A percentile compares a stretch with the other conserved stretches of the same genome.
phyloP scores from a whole-genome alignment of 805 yeast genomes.

The Schizosaccharomyces lindneri region DNA sequence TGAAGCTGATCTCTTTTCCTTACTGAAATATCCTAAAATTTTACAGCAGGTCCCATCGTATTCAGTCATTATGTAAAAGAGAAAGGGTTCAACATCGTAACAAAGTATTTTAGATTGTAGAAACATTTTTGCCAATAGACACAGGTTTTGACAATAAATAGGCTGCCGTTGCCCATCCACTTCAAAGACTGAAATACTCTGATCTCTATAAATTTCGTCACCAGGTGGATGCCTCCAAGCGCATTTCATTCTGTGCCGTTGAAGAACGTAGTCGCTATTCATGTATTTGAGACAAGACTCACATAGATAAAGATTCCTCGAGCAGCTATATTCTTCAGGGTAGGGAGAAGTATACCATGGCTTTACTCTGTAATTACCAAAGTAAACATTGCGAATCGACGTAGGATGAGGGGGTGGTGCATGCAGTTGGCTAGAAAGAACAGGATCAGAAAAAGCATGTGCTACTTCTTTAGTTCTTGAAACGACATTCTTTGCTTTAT shows the following conservation, averaged over 20 bases:
- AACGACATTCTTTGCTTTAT: conserved; percentile 1
- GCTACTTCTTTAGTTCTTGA: background rate
- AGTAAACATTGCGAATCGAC: conserved; percentile 35
- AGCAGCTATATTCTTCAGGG: conserved; percentile 57
- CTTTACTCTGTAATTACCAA: conserved; percentile 48
- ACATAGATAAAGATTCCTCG: conserved; percentile 45
- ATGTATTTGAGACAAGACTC: conserved; percentile 64
- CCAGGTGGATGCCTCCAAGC: conserved; percentile 62
- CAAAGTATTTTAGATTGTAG: conserved; percentile 76
- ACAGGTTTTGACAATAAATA: conserved; percentile 64
- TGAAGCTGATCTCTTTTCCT: conserved; percentile 36
- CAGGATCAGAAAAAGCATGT: background rate
- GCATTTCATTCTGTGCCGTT: conserved; percentile 61
- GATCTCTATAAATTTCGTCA: conserved; percentile 63
- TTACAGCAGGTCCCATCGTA: conserved; percentile 32
- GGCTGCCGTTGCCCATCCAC: conserved; percentile 73
- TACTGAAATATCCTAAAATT: conserved; percentile 85
- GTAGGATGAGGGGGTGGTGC: background rate
- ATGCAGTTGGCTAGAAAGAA: background rate
- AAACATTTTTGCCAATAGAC: conserved; percentile 70
- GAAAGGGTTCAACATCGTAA: conserved; percentile 86
- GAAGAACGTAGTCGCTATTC: conserved; percentile 37
- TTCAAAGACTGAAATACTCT: conserved; percentile 53
- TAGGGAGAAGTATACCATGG: conserved; percentile 89
- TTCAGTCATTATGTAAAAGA: conserved; percentile 66